Evolutionary conservation across 2,329 filamentous ascomycete genomes (phyloP).

Genomic region (Annulohypoxylon truncatum): DNA sequence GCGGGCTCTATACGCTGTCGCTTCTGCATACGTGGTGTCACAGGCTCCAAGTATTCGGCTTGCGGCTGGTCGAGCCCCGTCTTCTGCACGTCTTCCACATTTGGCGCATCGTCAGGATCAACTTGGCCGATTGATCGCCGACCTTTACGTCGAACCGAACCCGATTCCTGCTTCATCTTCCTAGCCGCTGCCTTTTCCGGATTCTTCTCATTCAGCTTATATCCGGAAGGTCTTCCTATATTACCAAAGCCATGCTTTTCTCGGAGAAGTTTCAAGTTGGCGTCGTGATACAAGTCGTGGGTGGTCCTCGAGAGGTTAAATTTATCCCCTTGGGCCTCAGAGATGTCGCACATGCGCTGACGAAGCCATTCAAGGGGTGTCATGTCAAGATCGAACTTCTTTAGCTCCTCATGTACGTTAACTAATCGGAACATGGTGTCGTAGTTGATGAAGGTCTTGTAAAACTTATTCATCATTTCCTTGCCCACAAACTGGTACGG

Average conservation of each 20-base stretch:
- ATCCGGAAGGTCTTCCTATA: constrained; percentile 64
- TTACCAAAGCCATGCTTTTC: constrained; percentile 66
- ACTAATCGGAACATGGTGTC: constrained; percentile 68
- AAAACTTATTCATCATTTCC: constrained; percentile 58
- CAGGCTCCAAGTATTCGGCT: constrained; percentile 45
- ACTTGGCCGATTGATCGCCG: constrained; percentile 50
- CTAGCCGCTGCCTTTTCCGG: constrained; percentile 46
- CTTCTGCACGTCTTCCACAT: constrained; percentile 31
- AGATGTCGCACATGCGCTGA: constrained; percentile 65
- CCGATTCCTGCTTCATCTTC: constrained; percentile 47
- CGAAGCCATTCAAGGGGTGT: constrained; percentile 67
- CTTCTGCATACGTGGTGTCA: constrained; percentile 48
- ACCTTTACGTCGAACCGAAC: constrained; percentile 42
- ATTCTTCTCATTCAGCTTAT: constrained; percentile 56
- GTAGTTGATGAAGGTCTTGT: constrained; percentile 60
- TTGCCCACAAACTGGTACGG: constrained; percentile 68
- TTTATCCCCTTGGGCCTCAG: constrained; percentile 55
- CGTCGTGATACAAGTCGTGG: constrained; percentile 67
- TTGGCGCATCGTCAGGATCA: constrained; percentile 44
- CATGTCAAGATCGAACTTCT: constrained; percentile 64
- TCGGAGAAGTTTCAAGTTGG: constrained; percentile 61
- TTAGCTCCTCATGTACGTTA: constrained; percentile 65
- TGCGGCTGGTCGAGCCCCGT: constrained; percentile 20
- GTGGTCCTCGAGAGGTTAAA: constrained; percentile 65
- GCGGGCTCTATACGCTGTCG: constrained; percentile 46